Percentiles rank a stretch among this genome's conserved stretches.
Conservation (phyloP, 306 rosid species). For the Purshia tridentata region DNA sequence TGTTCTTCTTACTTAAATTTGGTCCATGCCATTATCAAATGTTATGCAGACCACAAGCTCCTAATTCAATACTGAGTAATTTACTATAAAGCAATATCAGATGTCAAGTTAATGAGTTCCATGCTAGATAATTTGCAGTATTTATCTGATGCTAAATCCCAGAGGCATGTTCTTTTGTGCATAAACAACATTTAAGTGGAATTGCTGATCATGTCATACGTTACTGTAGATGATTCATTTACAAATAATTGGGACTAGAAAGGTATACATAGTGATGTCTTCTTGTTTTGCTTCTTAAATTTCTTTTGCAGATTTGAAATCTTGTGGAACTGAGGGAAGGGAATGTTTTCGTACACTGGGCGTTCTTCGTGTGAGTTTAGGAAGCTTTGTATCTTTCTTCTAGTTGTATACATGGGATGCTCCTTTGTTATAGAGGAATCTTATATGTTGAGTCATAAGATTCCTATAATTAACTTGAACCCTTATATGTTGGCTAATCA, state of each 20-base stretch:
- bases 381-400: conserved; percentile 72
- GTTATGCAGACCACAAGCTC: background rate
- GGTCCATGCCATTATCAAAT: background rate
- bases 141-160: background rate
- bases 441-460: too few species aligned
- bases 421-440: background rate
- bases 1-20: background rate
- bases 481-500: too few species aligned
- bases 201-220: background rate
- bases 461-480: too few species aligned
- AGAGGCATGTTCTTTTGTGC: background rate
- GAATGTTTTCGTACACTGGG: conserved; percentile 71
- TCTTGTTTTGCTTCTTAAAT: background rate
- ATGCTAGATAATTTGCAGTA: background rate
- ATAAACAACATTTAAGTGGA: background rate
- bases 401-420: background rate
- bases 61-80: background rate
- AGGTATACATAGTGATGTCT: background rate
- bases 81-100: background rate
- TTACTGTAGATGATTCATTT: background rate
- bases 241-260: background rate
- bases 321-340: conserved; percentile 63
- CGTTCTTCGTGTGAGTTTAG: conserved; percentile 85
- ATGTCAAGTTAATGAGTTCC: background rate
- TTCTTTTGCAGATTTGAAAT: conserved; percentile 55